Conservation (phyloP, 371 early-diverging fungal genomes). For the Dipsacomyces acuminosporus region DNA sequence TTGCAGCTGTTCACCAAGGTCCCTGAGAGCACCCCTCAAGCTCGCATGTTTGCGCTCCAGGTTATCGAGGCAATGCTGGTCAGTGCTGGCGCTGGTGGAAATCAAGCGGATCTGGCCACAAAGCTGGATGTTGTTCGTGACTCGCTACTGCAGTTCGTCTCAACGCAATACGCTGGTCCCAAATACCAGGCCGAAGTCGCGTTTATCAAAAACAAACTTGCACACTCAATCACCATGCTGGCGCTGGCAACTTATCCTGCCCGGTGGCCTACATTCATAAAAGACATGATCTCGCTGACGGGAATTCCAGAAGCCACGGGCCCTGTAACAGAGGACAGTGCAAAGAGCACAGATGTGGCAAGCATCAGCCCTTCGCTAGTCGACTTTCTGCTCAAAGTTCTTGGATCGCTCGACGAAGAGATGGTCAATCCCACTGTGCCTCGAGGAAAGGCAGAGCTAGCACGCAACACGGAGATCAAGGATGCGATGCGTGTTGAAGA, state of each 20-base stretch:
- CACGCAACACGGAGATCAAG: slow-evolving; percentile 78
- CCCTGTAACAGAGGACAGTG: slow-evolving; percentile 20
- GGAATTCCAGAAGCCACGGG: slow-evolving; percentile 33
- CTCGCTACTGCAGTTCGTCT: slow-evolving; percentile 39
- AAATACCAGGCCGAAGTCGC: slow-evolving; percentile 43
- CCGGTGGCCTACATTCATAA: slow-evolving; percentile 82
- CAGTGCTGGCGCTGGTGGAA: slow-evolving; percentile 14
- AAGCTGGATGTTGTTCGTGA: slow-evolving; percentile 20
- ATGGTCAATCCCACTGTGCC: slow-evolving; percentile 73
- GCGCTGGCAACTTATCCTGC: slow-evolving; percentile 79
- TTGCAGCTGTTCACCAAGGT: slow-evolving; percentile 60
- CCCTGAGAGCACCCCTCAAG: slow-evolving; percentile 63
- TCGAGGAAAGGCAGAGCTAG: slow-evolving; percentile 65
- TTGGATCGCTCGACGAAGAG: slow-evolving; percentile 84
- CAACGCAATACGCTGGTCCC: slow-evolving; percentile 29
- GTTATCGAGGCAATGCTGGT: slow-evolving; percentile 58
- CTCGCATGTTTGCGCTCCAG: slow-evolving; percentile 81
- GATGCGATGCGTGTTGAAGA: slow-evolving; percentile 88
- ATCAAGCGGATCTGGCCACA: slow-evolving; percentile 14
- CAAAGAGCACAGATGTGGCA: slow-evolving; percentile 9
- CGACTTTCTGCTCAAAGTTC: slow-evolving; percentile 77
- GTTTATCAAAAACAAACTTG: slow-evolving; percentile 82
- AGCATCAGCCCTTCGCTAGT: slow-evolving; percentile 57
- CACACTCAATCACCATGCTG: slow-evolving; percentile 76
- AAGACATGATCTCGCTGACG: slow-evolving; percentile 72